These are phyloP conservation scores for Talaromyces piceae DNA, from an alignment of 2,329 filamentous ascomycete genomes.

Conservation along the genomic window DNA sequence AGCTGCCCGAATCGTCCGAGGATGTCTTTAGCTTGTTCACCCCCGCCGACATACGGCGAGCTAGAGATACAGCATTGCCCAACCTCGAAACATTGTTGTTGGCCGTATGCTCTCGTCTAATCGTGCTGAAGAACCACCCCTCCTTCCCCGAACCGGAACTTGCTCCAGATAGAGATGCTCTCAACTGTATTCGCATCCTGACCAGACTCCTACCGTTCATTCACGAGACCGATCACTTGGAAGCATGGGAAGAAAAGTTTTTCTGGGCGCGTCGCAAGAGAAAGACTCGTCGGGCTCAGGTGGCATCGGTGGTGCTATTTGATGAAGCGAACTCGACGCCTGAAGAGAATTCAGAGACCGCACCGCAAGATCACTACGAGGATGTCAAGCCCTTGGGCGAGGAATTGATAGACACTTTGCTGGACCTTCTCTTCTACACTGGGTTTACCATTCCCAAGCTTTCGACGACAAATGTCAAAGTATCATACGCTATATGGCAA, in stretches of 20 bases:
- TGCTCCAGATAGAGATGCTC: slow-evolving; percentile 74
- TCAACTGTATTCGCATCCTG: slow-evolving; percentile 90
- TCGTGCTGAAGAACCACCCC: slow-evolving; percentile 75
- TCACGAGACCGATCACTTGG: slow-evolving; percentile 79
- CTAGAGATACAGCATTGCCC: slow-evolving; percentile 72
- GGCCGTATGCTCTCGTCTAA: slow-evolving; percentile 74
- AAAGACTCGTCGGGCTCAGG: slow-evolving; percentile 58
- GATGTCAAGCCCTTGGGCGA: slow-evolving; percentile 82
- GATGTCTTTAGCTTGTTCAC: slow-evolving; percentile 97
- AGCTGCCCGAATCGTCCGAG: slow-evolving; percentile 88
- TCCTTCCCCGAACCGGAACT: slow-evolving; percentile 83
- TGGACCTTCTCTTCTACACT: slow-evolving; percentile 85
- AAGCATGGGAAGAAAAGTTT: slow-evolving; percentile 83
- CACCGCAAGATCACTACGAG: slow-evolving; percentile 56
- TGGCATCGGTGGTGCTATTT: slow-evolving; percentile 72
- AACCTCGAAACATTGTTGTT: slow-evolving; percentile 86
- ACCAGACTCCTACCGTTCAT: slow-evolving; percentile 85
- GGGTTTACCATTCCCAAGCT: slow-evolving; percentile 77
- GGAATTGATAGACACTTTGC: slow-evolving; percentile 81
- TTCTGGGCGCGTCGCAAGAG: slow-evolving; percentile 77
- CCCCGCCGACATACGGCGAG: slow-evolving; percentile 77
- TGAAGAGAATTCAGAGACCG: slow-evolving; percentile 42
- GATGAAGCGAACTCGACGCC: slow-evolving; percentile 60
- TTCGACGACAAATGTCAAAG: slow-evolving; percentile 64
- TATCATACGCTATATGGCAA: slow-evolving; percentile 94